phyloP scores from a whole-genome alignment of 768 basidiomycete species.

The Tricholoma terreum region DNA sequence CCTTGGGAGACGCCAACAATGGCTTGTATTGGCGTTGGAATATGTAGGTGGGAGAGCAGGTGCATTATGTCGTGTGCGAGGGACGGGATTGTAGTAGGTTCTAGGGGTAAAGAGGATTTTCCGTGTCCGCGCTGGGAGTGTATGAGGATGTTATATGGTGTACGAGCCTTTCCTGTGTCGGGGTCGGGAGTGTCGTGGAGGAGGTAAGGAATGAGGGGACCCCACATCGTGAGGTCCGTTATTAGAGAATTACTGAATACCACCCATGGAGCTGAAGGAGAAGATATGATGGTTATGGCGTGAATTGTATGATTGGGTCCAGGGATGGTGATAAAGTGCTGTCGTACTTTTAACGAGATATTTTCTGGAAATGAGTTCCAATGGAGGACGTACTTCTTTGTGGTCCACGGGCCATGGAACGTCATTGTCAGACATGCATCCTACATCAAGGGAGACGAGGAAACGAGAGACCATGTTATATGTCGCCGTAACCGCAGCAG shows the following conservation, averaged over 20 bases:
- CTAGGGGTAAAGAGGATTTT: slow-evolving; percentile 33
- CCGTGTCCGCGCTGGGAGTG: slow-evolving; percentile 56
- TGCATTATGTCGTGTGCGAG: slow-evolving; percentile 44
- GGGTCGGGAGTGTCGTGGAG: slow-evolving; percentile 20
- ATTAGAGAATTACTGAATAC: slow-evolving; percentile 50
- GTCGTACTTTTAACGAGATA: background rate
- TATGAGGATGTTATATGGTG: slow-evolving; percentile 43
- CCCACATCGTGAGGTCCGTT: slow-evolving; percentile 49
- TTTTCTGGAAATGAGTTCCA: background rate
- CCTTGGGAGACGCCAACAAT: slow-evolving; percentile 56
- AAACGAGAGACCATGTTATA: slow-evolving; percentile 76
- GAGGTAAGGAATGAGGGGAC: slow-evolving; percentile 38
- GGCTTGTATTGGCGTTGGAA: slow-evolving; percentile 38
- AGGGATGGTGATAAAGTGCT: slow-evolving; percentile 41
- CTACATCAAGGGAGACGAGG: slow-evolving; percentile 58
- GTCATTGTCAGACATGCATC: slow-evolving; percentile 42
- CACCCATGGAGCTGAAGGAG: slow-evolving; percentile 45
- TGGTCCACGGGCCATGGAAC: slow-evolving; percentile 51
- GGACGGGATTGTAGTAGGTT: slow-evolving; percentile 36
- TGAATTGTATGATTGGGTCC: slow-evolving; percentile 35
- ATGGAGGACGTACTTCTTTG: slow-evolving; percentile 33
- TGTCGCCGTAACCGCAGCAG: slow-evolving; percentile 45
- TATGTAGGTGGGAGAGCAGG: slow-evolving; percentile 32
- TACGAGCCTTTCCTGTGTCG: slow-evolving; percentile 16
- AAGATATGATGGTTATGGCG: slow-evolving; percentile 37